Base-by-base conservation (phyloP, 305 asterid genomes). In the Ajuga reptans region DNA sequence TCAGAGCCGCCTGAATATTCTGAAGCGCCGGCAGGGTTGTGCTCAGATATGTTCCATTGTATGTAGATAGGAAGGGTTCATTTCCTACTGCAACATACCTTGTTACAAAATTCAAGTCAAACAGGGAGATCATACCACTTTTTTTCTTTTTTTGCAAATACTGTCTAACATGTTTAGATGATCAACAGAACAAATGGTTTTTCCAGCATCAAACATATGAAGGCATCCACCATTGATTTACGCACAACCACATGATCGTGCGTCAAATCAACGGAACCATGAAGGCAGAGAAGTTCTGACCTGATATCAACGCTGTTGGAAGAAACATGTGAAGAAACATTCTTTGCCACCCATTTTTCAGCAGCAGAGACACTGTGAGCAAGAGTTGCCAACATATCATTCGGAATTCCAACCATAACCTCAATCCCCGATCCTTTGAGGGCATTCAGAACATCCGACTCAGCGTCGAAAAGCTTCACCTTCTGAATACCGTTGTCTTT, bases 11-110 rank as follows among this genome's bases (percentile, higher is more conserved):
- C 78, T 93, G 97, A 52, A 93, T 83, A 47, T 93, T 93, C 71
- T 75, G 81, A 6, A 93, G 85, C 61, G 98, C 97, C 0, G 98
- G 98, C 9, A 73, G 66, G 5, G 95, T 90, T 14, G 87, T 77
- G 86, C 37, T 37, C 1, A 82, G 72, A 76, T 43, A 90, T 41
- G 95, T 84, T 7, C 96, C 96, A 16, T 93, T 93, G 53, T 72
- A 78, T 52, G 91, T 60, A 2, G 84, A 63, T 18, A 93, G 79
- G 72, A 93, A 89, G 1, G 98, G 98, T 68, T 92, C 98, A 51
- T 92, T 92, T 55, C 98, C 98, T 8, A 92, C 98, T 11, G 98
- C 98, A 77, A 93, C 98, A 64, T 89, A 93, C 83, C 98, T 92
- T 72, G 69, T 37, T 72, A 21, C 27, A 21, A 21, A 21, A 21